Conservation (phyloP, 169 alveolate genomes). For the Plasmodium ovale region DNA sequence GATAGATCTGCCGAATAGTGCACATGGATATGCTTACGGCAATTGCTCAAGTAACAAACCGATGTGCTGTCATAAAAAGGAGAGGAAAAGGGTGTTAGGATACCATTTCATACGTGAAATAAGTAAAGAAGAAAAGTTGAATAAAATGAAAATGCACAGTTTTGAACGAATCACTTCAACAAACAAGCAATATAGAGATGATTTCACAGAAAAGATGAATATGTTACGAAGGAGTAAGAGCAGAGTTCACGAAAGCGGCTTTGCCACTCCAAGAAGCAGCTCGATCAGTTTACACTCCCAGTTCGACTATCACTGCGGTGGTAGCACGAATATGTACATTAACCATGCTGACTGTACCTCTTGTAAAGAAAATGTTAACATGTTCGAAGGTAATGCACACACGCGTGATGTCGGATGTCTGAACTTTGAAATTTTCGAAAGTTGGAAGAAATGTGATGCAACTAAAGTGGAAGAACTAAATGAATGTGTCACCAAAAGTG, state of each 20-base stretch:
- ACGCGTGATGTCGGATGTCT: not conserved
- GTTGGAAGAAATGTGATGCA: not conserved
- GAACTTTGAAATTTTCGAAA: not conserved
- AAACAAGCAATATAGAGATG: not conserved
- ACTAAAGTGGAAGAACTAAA: not conserved
- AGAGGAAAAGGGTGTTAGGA: not conserved
- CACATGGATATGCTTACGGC: not conserved
- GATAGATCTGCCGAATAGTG: not conserved
- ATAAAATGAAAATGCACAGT: not conserved
- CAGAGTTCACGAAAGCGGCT: not conserved
- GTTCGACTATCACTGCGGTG: not conserved
- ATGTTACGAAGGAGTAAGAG: not conserved
- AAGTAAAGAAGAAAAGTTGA: constrained; percentile 3
- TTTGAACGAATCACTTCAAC: not conserved
- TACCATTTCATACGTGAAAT: not conserved
- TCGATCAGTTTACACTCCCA: not conserved
- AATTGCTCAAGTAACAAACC: not conserved
- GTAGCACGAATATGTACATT: not conserved
- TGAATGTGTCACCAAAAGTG: not conserved
- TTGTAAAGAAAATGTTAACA: not conserved
- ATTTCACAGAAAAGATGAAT: not conserved
- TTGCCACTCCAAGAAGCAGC: not conserved
- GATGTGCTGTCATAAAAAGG: not conserved
- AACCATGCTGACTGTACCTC: no score
- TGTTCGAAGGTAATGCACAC: no score